Conservation (phyloP, 306 rosid species). For the Myrica gale region DNA sequence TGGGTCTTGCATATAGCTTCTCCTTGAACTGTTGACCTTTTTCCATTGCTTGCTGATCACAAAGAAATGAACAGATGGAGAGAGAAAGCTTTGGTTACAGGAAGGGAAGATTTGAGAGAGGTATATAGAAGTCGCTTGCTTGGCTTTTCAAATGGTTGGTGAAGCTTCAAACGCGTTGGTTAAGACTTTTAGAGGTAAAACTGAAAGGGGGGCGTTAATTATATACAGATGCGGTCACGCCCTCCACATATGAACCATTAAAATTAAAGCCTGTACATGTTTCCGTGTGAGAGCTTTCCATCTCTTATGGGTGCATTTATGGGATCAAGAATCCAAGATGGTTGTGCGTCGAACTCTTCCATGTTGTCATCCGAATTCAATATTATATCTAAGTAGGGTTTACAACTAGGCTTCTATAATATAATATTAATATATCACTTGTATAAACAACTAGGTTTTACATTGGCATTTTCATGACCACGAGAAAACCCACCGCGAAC, state of each 20-base stretch:
- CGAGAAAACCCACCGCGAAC: too few relatives aligned
- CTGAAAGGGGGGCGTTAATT: not conserved
- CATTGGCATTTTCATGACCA: too few relatives aligned
- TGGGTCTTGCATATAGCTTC: constrained; percentile 6
- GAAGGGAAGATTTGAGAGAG: not conserved
- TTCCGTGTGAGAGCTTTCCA: constrained; percentile 12
- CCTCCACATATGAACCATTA: constrained; percentile 25
- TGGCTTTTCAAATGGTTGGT: constrained; percentile 34
- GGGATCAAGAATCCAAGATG: not conserved
- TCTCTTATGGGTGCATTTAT: not conserved
- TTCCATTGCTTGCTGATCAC: constrained; percentile 6
- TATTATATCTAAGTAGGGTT: too few relatives aligned
- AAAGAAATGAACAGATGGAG: not conserved
- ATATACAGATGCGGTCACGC: constrained; percentile 31
- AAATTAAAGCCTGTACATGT: not conserved
- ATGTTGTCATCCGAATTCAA: not conserved
- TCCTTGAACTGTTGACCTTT: constrained; percentile 2
- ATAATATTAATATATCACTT: too few relatives aligned
- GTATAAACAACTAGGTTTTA: too few relatives aligned
- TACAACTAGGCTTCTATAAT: too few relatives aligned
- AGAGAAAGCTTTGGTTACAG: not conserved
- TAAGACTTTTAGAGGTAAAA: constrained; percentile 28
- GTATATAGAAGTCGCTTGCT: not conserved
- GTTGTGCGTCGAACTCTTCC: not conserved
- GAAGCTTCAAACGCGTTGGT: constrained; percentile 44